A percentile compares a stretch with the other conserved stretches of the same genome.
These are phyloP conservation scores for Aspergillus neotritici DNA, from an alignment of 2,329 filamentous ascomycete species.

Conservation along the genomic window DNA sequence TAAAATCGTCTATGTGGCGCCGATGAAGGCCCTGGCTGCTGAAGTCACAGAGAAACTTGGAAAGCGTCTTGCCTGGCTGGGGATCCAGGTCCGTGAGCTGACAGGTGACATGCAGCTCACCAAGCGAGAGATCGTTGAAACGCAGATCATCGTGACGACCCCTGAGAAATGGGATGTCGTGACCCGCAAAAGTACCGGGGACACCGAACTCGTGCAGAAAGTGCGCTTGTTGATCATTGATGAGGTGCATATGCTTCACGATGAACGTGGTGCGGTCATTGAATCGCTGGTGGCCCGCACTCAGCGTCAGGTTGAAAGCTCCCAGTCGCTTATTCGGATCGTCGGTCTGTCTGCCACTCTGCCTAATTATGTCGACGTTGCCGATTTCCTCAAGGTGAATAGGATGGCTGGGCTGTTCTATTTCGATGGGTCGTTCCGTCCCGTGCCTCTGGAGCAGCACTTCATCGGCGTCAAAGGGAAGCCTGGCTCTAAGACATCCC, in stretches of 20 bases:
- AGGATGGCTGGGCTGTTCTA: constrained; percentile 90
- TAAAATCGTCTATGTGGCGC: constrained; percentile 97
- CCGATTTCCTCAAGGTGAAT: constrained; percentile 95
- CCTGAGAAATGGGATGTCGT: constrained; percentile 99
- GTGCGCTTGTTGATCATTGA: constrained; percentile 94
- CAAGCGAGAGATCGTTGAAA: constrained; percentile 90
- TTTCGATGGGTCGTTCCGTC: constrained; percentile 91
- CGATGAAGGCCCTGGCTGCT: constrained; percentile 96
- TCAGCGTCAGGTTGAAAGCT: constrained; percentile 93
- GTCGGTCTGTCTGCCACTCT: constrained; percentile 92
- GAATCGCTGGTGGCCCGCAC: constrained; percentile 94
- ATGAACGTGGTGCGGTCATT: constrained; percentile 90
- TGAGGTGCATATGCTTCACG: constrained; percentile 98
- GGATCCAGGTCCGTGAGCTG: constrained; percentile 83
- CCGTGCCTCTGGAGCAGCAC: constrained; percentile 93
- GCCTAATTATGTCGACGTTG: constrained; percentile 93
- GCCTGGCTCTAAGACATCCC: constrained; percentile 68
- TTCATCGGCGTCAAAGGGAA: constrained; percentile 94
- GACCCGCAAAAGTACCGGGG: constrained; percentile 91
- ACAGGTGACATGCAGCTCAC: constrained; percentile 99
- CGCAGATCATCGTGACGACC: constrained; percentile 96
- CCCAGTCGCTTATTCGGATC: constrained; percentile 93
- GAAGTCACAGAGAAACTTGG: constrained; percentile 94
- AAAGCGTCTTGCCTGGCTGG: constrained; percentile 87
- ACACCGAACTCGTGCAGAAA: constrained; percentile 96